Evolutionary conservation across 192 early-diverging fungal genomes (phyloP).

Genomic region (Dispira simplex): DNA sequence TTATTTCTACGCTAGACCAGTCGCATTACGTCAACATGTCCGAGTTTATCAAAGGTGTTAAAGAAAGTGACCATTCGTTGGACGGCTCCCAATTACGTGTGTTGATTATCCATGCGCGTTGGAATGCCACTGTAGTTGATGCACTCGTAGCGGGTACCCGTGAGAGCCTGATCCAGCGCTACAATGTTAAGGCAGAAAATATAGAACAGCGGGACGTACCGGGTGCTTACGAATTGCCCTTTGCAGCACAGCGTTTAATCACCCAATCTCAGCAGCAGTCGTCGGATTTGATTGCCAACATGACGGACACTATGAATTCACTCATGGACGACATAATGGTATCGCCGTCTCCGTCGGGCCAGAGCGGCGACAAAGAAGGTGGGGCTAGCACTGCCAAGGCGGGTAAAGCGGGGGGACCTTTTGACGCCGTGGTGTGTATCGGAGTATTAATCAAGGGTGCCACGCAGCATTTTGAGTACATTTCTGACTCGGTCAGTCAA

Average conservation of each 20-base stretch:
- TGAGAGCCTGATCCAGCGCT: conserved; percentile 40
- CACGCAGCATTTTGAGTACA: conserved; percentile 99
- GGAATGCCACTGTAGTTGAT: conserved; percentile 82
- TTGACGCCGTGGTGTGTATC: conserved; percentile 85
- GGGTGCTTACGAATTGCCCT: conserved; percentile 91
- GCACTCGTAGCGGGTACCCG: conserved; percentile 59
- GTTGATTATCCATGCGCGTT: conserved; percentile 84
- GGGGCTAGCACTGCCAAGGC: conserved; percentile 11
- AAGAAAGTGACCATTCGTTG: conserved; percentile 29
- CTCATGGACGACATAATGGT: conserved; percentile 21
- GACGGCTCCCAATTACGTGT: conserved; percentile 52
- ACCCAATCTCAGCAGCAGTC: conserved; percentile 40
- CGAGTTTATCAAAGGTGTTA: conserved; percentile 61
- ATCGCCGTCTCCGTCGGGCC: not conserved
- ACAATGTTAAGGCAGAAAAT: conserved; percentile 55
- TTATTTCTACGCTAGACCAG: too few relatives aligned
- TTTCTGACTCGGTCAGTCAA: conserved; percentile 81
- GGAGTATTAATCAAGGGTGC: conserved; percentile 98
- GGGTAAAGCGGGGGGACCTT: conserved; percentile 27
- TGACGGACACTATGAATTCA: conserved; percentile 28
- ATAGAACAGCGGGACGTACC: conserved; percentile 68
- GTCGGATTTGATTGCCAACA: conserved; percentile 32
- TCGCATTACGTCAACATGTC: not conserved
- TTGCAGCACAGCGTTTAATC: conserved; percentile 66
- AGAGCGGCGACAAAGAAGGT: conserved; percentile 10